Percentiles rank a stretch among this genome's conserved stretches.
phyloP scores from a whole-genome alignment of 2,329 filamentous ascomycete species.

The Thelonectria blattea region DNA sequence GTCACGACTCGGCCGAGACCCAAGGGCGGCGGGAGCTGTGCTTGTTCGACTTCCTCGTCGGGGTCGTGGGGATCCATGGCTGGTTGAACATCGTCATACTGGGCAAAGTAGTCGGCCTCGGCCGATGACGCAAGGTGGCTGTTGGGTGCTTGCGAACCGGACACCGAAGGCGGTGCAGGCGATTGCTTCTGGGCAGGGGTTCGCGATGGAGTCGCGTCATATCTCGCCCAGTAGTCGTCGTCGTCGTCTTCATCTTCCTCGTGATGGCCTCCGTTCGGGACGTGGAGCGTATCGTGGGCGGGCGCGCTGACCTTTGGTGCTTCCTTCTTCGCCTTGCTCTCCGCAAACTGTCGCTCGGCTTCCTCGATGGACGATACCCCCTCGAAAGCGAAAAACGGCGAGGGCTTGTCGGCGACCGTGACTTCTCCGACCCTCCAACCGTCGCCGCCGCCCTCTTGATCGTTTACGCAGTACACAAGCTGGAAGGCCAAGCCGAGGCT shows the following conservation, averaged over 20 bases:
- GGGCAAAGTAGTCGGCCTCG: slow-evolving; percentile 77
- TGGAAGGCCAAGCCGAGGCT: slow-evolving; percentile 69
- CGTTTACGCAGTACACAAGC: slow-evolving; percentile 72
- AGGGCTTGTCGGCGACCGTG: slow-evolving; percentile 61
- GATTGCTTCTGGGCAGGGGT: slow-evolving; percentile 69
- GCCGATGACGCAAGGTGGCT: slow-evolving; percentile 44
- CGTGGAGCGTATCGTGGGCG: slow-evolving; percentile 21
- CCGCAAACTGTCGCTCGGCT: slow-evolving; percentile 63
- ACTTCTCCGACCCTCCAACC: slow-evolving; percentile 79
- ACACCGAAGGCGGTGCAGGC: slow-evolving; percentile 58
- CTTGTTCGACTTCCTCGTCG: slow-evolving; percentile 63
- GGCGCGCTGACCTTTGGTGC: slow-evolving; percentile 22
- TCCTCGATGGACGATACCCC: slow-evolving; percentile 59
- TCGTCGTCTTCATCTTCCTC: slow-evolving; percentile 69
- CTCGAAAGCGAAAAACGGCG: slow-evolving; percentile 61
- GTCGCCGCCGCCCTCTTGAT: slow-evolving; percentile 64
- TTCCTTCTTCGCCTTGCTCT: slow-evolving; percentile 39
- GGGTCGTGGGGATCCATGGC: slow-evolving; percentile 83
- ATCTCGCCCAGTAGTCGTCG: slow-evolving; percentile 81
- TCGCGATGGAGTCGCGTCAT: slow-evolving; percentile 72
- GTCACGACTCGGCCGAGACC: slow-evolving; percentile 28
- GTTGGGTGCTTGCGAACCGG: slow-evolving; percentile 34
- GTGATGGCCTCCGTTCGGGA: slow-evolving; percentile 19
- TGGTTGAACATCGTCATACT: slow-evolving; percentile 79
- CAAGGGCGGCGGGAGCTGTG: slow-evolving; percentile 44